Conservation (phyloP, 2,329 filamentous ascomycete genomes). For the Calonectria ilicicola region DNA sequence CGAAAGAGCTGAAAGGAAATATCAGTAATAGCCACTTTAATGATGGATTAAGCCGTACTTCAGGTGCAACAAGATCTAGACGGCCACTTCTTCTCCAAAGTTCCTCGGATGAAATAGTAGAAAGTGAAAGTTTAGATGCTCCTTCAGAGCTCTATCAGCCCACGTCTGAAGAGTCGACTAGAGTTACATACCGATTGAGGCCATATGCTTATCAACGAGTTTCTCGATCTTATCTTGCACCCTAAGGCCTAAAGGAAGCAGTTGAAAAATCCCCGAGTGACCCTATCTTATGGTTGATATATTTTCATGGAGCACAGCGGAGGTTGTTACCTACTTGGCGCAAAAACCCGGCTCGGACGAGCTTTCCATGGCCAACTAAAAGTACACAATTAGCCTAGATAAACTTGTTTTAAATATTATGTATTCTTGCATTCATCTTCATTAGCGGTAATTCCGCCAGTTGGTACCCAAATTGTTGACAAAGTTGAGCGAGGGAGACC, state of each 20-base stretch:
- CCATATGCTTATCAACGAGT: constrained; percentile 92
- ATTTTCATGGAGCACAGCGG: not conserved
- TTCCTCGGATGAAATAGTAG: constrained; percentile 85
- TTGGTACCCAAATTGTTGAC: constrained; percentile 84
- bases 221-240: constrained; percentile 90
- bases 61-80: constrained; percentile 76
- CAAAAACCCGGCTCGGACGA: constrained; percentile 79
- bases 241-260: constrained; percentile 86
- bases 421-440: constrained; percentile 63
- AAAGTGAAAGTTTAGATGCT: constrained; percentile 87
- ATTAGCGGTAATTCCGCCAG: constrained; percentile 72
- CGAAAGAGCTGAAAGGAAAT: constrained; percentile 74
- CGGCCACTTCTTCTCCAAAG: constrained; percentile 89
- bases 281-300: constrained; percentile 61
- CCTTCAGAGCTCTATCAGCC: constrained; percentile 51
- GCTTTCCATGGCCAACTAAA: constrained; percentile 73
- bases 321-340: constrained; percentile 68
- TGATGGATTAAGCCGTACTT: constrained; percentile 61
- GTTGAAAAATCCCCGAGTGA: constrained; percentile 91
- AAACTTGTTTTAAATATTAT: too few species aligned
- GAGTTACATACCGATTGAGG: constrained; percentile 67
- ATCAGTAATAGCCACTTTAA: constrained; percentile 35
- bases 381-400: constrained; percentile 33
- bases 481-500: constrained; percentile 54
- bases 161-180: not conserved